Conservation (phyloP, 768 basidiomycete species). For the Hirschioporus abietinus region DNA sequence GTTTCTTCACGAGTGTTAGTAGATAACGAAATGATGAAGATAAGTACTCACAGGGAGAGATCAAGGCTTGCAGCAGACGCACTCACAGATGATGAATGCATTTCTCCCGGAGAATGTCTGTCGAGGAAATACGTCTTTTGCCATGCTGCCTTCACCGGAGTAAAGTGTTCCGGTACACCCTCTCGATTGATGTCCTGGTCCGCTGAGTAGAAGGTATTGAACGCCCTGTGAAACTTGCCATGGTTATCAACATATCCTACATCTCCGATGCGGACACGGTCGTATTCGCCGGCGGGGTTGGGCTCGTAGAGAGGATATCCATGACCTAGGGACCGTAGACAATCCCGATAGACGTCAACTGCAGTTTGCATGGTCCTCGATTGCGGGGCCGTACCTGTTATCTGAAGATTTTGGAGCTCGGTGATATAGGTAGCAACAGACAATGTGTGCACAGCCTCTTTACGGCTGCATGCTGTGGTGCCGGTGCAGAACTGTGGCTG, state of each 20-base stretch:
- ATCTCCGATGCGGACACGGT: slow-evolving; percentile 16
- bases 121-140: neutral
- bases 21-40: neutral
- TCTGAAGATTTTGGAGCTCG: too few relatives aligned
- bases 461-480: too few relatives aligned
- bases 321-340: slow-evolving; percentile 9
- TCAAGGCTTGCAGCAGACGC: neutral
- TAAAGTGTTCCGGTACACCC: neutral
- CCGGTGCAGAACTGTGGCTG: too few relatives aligned
- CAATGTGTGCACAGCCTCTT: too few relatives aligned
- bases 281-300: slow-evolving; percentile 13
- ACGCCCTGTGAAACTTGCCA: slow-evolving; percentile 16
- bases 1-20: neutral
- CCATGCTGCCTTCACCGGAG: neutral
- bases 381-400: neutral
- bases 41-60: neutral
- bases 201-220: slow-evolving; percentile 14
- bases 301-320: slow-evolving; percentile 18
- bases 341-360: slow-evolving; percentile 12
- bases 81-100: neutral
- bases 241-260: slow-evolving; percentile 14
- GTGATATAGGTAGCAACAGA: too few relatives aligned
- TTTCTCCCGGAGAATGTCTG: neutral
- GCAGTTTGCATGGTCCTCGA: neutral
- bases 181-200: slow-evolving; percentile 3